phyloP scores from a whole-genome alignment of 495 filamentous ascomycete genomes.

The Hapsidospora chrysogenum region DNA sequence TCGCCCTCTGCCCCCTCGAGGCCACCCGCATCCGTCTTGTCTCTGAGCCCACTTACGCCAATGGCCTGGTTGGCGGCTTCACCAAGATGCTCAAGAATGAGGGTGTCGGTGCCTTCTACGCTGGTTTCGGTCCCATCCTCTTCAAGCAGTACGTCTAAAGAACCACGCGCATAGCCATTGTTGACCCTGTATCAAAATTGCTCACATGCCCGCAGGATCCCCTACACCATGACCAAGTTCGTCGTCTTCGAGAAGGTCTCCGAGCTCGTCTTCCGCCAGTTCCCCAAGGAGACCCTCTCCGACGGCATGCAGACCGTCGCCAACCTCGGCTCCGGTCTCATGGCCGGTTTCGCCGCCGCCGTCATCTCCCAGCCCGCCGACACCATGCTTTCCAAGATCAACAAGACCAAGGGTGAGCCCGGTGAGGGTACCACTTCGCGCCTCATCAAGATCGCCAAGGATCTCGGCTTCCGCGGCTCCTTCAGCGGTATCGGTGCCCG shows the following conservation, averaged over 20 bases:
- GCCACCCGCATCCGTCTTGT: slow-evolving; percentile 92
- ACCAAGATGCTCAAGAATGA: slow-evolving; percentile 71
- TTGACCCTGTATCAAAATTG: background rate
- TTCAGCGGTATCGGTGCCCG: slow-evolving; percentile 88
- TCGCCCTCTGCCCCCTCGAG: slow-evolving; percentile 86
- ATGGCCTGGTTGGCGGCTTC: slow-evolving; percentile 67
- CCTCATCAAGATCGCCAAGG: slow-evolving; percentile 89
- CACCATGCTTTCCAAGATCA: slow-evolving; percentile 99
- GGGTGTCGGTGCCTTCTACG: slow-evolving; percentile 83
- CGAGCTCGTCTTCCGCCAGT: slow-evolving; percentile 53
- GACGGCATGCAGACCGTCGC: slow-evolving; percentile 62
- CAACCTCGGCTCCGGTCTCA: slow-evolving; percentile 90
- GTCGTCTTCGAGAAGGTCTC: slow-evolving; percentile 96
- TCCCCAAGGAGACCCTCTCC: slow-evolving; percentile 66
- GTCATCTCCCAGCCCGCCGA: slow-evolving; percentile 95
- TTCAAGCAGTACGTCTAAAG: slow-evolving; percentile 91
- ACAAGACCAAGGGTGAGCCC: slow-evolving; percentile 95
- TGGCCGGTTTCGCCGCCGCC: slow-evolving; percentile 95
- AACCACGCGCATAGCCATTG: too few species aligned
- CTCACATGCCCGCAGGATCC: slow-evolving; percentile 53
- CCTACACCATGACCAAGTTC: slow-evolving; percentile 99
- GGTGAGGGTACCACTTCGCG: slow-evolving; percentile 86
- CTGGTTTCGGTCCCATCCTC: slow-evolving; percentile 81
- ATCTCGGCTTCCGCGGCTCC: slow-evolving; percentile 78
- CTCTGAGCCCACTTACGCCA: slow-evolving; percentile 74